Conservation (phyloP, 2,329 filamentous ascomycete genomes). For the Keithomyces neogunnii region DNA sequence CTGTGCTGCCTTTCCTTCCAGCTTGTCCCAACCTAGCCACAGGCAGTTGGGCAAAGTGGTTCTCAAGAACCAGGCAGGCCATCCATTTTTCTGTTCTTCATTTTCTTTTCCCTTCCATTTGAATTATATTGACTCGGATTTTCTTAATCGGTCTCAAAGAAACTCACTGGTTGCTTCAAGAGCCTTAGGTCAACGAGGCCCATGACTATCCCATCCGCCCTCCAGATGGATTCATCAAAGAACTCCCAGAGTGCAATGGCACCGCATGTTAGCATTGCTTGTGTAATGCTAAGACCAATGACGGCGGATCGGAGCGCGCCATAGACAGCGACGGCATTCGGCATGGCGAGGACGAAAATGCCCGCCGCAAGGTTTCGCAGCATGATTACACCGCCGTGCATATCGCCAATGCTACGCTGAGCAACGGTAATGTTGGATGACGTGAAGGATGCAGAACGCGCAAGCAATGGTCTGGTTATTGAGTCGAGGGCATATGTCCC, state of each 20-base stretch:
- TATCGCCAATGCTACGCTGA: slow-evolving; percentile 38
- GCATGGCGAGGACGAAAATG: slow-evolving; percentile 33
- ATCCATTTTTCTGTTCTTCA: background rate
- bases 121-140: too few species aligned
- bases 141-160: slow-evolving; percentile 33
- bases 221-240: slow-evolving; percentile 31
- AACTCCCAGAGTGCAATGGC: slow-evolving; percentile 31
- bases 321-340: slow-evolving; percentile 24
- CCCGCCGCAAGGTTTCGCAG: slow-evolving; percentile 34
- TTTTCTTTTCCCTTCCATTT: background rate
- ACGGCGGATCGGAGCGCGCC: slow-evolving; percentile 28
- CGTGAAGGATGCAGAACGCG: slow-evolving; percentile 40
- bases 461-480: slow-evolving; percentile 32
- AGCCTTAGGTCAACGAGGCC: slow-evolving; percentile 35
- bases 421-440: slow-evolving; percentile 35
- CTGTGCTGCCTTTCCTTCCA: background rate
- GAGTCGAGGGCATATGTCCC: slow-evolving; percentile 32
- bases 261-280: slow-evolving; percentile 27
- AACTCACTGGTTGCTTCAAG: slow-evolving; percentile 34
- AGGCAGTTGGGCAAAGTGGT: too few species aligned
- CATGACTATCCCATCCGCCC: slow-evolving; percentile 39
- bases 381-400: slow-evolving; percentile 33
- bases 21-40: background rate
- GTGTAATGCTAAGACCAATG: slow-evolving; percentile 33
- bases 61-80: background rate